These are phyloP conservation scores for Cercospora sp. DNA, from an alignment of 2,329 filamentous ascomycete genomes.

Conservation along the genomic window DNA sequence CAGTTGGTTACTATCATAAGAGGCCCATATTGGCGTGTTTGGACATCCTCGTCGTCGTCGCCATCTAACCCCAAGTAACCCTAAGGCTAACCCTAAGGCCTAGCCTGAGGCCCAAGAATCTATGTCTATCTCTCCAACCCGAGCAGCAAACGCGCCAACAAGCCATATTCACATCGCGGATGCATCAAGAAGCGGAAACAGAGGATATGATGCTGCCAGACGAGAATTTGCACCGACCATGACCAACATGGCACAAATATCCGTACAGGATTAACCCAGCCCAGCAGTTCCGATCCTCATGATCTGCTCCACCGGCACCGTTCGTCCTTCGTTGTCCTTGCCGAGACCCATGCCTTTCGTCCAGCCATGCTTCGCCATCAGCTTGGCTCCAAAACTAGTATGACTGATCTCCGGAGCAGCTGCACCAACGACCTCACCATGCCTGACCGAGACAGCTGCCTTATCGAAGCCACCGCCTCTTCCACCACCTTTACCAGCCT, in stretches of 20 bases:
- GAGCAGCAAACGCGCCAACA: neutral
- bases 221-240: neutral
- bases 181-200: neutral
- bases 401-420: slow-evolving; percentile 79
- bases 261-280: slow-evolving; percentile 55
- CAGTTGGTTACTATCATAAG: neutral
- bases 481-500: slow-evolving; percentile 40
- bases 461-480: slow-evolving; percentile 43
- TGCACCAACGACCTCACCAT: slow-evolving; percentile 86
- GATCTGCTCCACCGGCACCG: slow-evolving; percentile 80
- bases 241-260: neutral
- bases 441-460: slow-evolving; percentile 61
- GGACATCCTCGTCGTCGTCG: neutral
- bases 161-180: neutral
- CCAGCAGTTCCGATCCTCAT: slow-evolving; percentile 86
- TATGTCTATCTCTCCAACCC: neutral
- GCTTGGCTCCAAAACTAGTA: slow-evolving; percentile 79
- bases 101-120: neutral
- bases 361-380: slow-evolving; percentile 99
- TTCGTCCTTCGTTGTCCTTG: slow-evolving; percentile 77
- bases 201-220: neutral
- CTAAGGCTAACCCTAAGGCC: slow-evolving; percentile 6
- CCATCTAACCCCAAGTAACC: slow-evolving; percentile 7
- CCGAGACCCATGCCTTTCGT: slow-evolving; percentile 81
- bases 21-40: neutral